Percentiles rank a stretch among this genome's conserved stretches.
Conservation (phyloP, 139 green algal genomes). For the Volvox reticuliferus region DNA sequence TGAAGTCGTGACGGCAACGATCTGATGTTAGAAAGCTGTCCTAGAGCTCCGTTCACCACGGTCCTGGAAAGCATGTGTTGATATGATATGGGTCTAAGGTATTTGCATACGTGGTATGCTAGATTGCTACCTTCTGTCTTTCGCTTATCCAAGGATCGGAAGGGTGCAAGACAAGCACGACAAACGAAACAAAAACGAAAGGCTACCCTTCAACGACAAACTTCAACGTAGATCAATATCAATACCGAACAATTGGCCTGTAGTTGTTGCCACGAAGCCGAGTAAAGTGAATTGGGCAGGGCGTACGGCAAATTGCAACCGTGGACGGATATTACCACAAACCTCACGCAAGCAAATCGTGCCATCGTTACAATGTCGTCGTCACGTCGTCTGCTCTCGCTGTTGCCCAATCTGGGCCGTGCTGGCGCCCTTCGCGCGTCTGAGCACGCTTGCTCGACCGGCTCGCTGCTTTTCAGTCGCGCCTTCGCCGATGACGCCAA, state of each 20-base stretch:
- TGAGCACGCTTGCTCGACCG: conserved; percentile 1
- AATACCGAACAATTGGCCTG: too few species aligned
- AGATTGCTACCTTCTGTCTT: background rate
- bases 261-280: too few species aligned
- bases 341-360: background rate
- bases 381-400: background rate
- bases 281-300: background rate
- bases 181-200: background rate
- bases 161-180: background rate
- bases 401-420: conserved; percentile 25
- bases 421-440: background rate
- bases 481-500: conserved; percentile 73
- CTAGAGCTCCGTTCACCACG: background rate
- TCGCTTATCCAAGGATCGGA: background rate
- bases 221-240: too few species aligned
- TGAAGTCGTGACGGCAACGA: background rate
- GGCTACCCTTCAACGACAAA: too few species aligned
- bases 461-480: conserved; percentile 41
- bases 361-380: conserved; percentile 14
- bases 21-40: background rate
- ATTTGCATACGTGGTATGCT: background rate
- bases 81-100: background rate
- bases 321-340: background rate
- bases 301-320: background rate
- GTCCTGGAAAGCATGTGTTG: conserved; percentile 14